These are phyloP conservation scores for Solanum clarkiae DNA, from an alignment of 257 asterid species.

Conservation along the genomic window DNA sequence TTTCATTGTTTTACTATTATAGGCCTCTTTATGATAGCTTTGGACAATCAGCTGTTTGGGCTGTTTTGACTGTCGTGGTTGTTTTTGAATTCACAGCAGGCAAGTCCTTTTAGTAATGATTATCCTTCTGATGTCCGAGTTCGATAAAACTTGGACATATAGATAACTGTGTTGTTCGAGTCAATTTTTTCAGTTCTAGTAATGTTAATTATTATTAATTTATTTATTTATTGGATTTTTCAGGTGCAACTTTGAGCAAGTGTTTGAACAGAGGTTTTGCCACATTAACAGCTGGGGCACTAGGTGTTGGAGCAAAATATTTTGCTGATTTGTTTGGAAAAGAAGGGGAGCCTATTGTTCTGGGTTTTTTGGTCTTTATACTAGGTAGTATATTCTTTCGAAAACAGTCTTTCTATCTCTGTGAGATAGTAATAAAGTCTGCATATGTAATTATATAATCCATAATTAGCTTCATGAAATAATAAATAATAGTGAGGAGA, in stretches of 20 bases:
- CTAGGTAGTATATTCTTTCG: slow-evolving; percentile 21
- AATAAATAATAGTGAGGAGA: neutral
- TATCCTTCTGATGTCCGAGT: no score
- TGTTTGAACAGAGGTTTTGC: slow-evolving; percentile 65
- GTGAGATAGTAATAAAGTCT: no score
- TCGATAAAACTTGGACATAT: no score
- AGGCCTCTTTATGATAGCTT: slow-evolving; percentile 20
- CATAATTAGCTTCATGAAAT: neutral
- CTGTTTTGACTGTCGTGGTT: slow-evolving; percentile 27
- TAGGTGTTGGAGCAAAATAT: slow-evolving; percentile 71
- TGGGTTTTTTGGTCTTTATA: slow-evolving; percentile 49
- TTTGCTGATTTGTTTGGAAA: slow-evolving; percentile 50
- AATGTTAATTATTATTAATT: neutral
- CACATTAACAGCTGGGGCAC: slow-evolving; percentile 56
- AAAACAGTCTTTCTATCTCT: no score
- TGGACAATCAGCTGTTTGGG: slow-evolving; percentile 31
- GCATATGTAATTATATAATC: neutral
- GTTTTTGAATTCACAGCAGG: slow-evolving; percentile 33
- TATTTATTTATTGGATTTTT: neutral
- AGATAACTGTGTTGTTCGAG: no score
- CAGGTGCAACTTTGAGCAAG: slow-evolving; percentile 68
- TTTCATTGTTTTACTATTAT: slow-evolving; percentile 22
- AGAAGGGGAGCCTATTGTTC: slow-evolving; percentile 52
- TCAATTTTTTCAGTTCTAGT: neutral
- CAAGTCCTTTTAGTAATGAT: neutral